Base-by-base conservation (phyloP, 306 rosid species). In the Cicer chorassanicum region DNA sequence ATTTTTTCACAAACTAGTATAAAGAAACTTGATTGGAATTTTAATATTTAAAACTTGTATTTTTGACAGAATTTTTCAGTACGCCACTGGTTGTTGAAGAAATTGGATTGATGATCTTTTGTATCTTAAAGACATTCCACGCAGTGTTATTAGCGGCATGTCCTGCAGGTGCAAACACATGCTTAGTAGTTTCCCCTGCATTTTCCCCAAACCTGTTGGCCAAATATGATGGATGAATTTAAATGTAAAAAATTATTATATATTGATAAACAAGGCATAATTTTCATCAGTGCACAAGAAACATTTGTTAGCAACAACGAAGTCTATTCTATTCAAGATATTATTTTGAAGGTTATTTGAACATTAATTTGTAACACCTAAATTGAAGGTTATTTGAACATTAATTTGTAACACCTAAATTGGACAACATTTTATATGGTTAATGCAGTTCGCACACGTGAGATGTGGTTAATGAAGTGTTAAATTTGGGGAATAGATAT, bases 111-210 rank as follows among this genome's bases (percentile, higher is more conserved):
- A 91, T 76, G 65, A 90, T 94, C 80, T 87, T 93, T 78, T 97
- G 50, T 43, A 93, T 87, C 81, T 93, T 91, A 73, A 88, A 75
- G 34, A 93, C 72, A 81, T 93, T 93, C 98, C 98, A 93, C 53
- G 92, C 97, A 65, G 94, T 88, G 70, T 19, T 19, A 19, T 75
- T 74, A 5, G 88, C 87, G 29, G 86, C 86, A 77, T 93, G 91
- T 54, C 96, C 98, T 0, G 91, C 96, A 0, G 98, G 84, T 24
- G 97, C 97, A 72, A 93, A 81, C 45, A 65, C 96, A 73, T 91
- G 82, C 81, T 72, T 92, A 0, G 96, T 91, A 4, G 96, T 88
- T 73, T 88, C 94, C 70, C 98, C 98, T 11, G 98, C 98, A 71
- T 76, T 73, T 59, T 91, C 97, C 41, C 98, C 98, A 69, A 68